Base-by-base conservation (phyloP, 108 stramenopile genomes). In the Nannochloropsis oceanica region DNA sequence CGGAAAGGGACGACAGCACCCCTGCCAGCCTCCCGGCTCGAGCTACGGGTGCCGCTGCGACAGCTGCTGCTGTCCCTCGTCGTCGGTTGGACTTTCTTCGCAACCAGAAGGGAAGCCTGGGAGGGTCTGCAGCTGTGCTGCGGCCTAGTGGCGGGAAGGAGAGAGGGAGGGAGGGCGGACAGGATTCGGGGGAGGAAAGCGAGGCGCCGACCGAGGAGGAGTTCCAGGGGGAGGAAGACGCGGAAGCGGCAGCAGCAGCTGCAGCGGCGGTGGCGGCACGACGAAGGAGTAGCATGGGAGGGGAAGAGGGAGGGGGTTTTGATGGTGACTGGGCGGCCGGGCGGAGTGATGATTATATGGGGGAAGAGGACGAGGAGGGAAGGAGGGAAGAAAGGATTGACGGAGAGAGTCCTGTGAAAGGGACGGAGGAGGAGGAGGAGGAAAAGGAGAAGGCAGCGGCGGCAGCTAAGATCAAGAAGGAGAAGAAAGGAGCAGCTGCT, bases 121-220 rank as follows among this genome's bases (percentile, higher is more conserved):
- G 59, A 73, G 59, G 59, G n/a, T 18, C 22, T n/a, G 59, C 59
- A n/a, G 59, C n/a, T 18, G 59, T 73, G 22, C n/a, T 73, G 59
- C 22, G 59, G 59, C 59, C 34, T 34, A 34, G 34, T 34, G 34
- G 34, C 2, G 34, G 79, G 1, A 5, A 10, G 81, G 25, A 25
- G 81, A 18, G 25, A 81, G 81, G 5, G 81, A 34, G 25, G 81
- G 27, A 81, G 26, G 81, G 81, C 3, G 81, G 81, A 26, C 18
- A 8, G 27, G 81, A 34, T 8, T 18, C 18, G 1, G 85, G 25
- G 80, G 80, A 44, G 43, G 80, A 80, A 8, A 80, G 80, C 80
- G 85, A 85, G 44, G 85, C 46, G 12, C 80, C 85, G 25, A 85
- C 85, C 14, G 85, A 85, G 26, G 85, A 85, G 44, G 85, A 85